Base-by-base conservation (phyloP, 1,139 yeast genomes). In the Candida sp. region DNA sequence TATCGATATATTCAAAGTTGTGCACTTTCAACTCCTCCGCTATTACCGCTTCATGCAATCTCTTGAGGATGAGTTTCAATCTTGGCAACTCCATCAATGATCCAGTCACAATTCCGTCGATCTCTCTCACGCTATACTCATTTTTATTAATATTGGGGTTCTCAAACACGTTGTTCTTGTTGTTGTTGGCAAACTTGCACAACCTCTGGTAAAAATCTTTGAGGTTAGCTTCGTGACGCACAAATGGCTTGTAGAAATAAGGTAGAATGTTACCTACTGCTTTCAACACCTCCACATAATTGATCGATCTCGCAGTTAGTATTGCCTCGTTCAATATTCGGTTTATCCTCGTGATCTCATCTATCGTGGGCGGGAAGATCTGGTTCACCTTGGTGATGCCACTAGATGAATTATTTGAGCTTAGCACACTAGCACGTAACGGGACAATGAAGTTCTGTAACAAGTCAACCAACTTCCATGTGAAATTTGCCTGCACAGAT, bases 351-450 rank as follows among this genome's bases (percentile, higher is more conserved):
- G 96, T 89, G 25, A 93, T 85, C 70, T 93, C 98, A 68, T 93
- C 98, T 32, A 93, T 88, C 0, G 98, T 93, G 1, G 98, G 98
- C 2, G 98, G 98, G 63, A 93, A 91, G 1, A 91, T 79, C 47
- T 84, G 78, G 66, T 93, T 93, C 38, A 92, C 75, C 58, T 83
- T 83, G 2, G 86, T 72, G 7, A 90, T 85, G 1, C 79, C 81
- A 9, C 83, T 66, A 32, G 80, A 77, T 44, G 83, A 52, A 8
- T 37, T 27, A n/a, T 41, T 33, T 7, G 66, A 54, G 1, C 67
- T 80, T 34, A 90, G 68, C 0, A 88, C 91, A 55, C 80, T 80
- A 25, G 89, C 83, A 58, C 98, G 79, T 43, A 92, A 69, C 0
- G 97, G 96, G 31, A 92, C 85, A 32, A 93, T 77, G 56, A 90